Base-by-base conservation (phyloP, 306 rosid species). In the Quercus mongolica region DNA sequence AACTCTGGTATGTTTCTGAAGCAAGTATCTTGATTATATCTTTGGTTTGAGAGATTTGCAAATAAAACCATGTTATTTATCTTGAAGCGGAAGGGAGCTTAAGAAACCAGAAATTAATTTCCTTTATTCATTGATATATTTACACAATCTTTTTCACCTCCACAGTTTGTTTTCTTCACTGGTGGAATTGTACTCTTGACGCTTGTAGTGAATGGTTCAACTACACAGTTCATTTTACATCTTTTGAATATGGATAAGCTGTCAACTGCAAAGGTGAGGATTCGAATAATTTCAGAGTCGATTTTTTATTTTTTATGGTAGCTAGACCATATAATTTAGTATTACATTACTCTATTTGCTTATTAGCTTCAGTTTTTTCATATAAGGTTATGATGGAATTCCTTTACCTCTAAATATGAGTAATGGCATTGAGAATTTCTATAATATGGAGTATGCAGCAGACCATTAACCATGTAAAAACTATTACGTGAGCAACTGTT, bases 111-210 rank as follows among this genome's bases (percentile, higher is more conserved):
- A 76, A 70, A 18, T 78, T 46, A 70, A 57, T 26, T 80, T 56
- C 71, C 46, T 59, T 49, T 52, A 56, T 80, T 25, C 58, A 4
- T 76, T 78, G 30, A 61, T 76, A 74, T 33, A 75, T 71, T 83
- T 65, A 78, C 51, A 28, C 21, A 11, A 18, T 12, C 21, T 69
- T 30, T 84, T 86, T 74, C 57, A 12, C 21, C 59, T 83, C 46
- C 80, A 82, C 91, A 94, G 97, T 94, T 94, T 86, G 90, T 94
- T 88, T 94, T 94, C 87, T 91, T 92, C 90, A 92, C 98, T 17
- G 94, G 98, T 74, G 98, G 98, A 79, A 92, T 91, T 70, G 98
- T 94, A 83, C 88, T 92, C 84, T 87, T 94, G 91, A 92, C 98
- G 41, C 98, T 94, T 65, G 76, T 88, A 77, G 90, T 92, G 84